Percentiles rank a stretch among this genome's conserved stretches.
Evolutionary conservation across 2,329 filamentous ascomycete genomes (phyloP).

Genomic region (Hansfordia pulvinata): DNA sequence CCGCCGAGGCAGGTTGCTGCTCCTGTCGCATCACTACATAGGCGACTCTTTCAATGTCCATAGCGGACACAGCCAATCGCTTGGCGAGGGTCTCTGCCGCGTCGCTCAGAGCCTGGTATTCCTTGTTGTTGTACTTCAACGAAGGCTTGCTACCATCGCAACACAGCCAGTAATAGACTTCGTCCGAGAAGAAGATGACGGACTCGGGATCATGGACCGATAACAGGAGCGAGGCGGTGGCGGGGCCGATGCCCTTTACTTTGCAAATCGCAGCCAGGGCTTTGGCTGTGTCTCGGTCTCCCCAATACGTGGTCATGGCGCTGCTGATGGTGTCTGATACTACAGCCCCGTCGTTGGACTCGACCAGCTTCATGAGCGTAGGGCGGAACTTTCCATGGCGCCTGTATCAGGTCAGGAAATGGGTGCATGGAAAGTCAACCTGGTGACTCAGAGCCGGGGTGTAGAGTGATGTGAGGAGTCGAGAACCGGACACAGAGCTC

Average conservation of each 20-base stretch:
- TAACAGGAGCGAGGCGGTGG: slow-evolving; percentile 63
- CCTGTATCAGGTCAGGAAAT: slow-evolving; percentile 14
- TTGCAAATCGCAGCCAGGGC: slow-evolving; percentile 40
- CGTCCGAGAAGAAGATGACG: slow-evolving; percentile 68
- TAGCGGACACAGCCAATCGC: slow-evolving; percentile 39
- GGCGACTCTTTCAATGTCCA: slow-evolving; percentile 57
- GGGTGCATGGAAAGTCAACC: slow-evolving; percentile 3
- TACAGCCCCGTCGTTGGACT: slow-evolving; percentile 39
- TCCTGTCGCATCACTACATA: too few relatives aligned
- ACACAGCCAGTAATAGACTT: slow-evolving; percentile 61
- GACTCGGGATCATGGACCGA: slow-evolving; percentile 44
- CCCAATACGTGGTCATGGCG: slow-evolving; percentile 33
- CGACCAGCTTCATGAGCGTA: slow-evolving; percentile 43
- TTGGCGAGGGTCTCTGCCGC: slow-evolving; percentile 26
- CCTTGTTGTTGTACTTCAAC: slow-evolving; percentile 58
- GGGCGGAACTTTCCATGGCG: slow-evolving; percentile 51
- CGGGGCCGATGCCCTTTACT: slow-evolving; percentile 66
- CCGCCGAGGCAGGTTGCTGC: too few relatives aligned
- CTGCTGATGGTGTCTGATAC: slow-evolving; percentile 34
- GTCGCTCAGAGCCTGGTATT: slow-evolving; percentile 46
- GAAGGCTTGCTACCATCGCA: slow-evolving; percentile 31
- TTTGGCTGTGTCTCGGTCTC: slow-evolving; percentile 18
- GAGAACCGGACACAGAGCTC: slow-evolving; percentile 1
- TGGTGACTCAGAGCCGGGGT: too few relatives aligned
- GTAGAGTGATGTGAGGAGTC: too few relatives aligned